Evolutionary conservation across 2,329 filamentous ascomycete genomes (phyloP).

Genomic region (Bretziella fagacearum): DNA sequence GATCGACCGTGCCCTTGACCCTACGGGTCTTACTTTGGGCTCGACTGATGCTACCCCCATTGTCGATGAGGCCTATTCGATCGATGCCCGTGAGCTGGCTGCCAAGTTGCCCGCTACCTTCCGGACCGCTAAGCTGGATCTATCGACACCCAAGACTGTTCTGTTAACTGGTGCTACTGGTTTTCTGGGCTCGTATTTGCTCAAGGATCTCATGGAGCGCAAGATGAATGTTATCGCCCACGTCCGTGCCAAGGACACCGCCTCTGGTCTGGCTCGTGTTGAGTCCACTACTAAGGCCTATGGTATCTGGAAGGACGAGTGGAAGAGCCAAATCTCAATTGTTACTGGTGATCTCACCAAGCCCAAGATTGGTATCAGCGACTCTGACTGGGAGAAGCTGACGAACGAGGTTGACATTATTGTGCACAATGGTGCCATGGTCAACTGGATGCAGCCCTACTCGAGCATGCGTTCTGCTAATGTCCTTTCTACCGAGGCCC

Average conservation of each 20-base stretch:
- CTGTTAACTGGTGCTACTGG: conserved; percentile 82
- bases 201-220: conserved; percentile 55
- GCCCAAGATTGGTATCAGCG: conserved; percentile 54
- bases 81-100: conserved; percentile 34
- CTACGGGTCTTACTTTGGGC: conserved; percentile 20
- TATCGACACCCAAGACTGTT: conserved; percentile 34
- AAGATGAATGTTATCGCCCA: conserved; percentile 51
- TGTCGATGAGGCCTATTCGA: conserved; percentile 29
- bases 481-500: conserved; percentile 64
- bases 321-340: conserved; percentile 45
- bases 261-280: conserved; percentile 47
- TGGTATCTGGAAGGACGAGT: conserved; percentile 57
- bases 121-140: conserved; percentile 18
- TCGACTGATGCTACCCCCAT: conserved; percentile 14
- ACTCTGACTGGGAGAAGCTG: conserved; percentile 47
- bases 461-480: conserved; percentile 54
- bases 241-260: conserved; percentile 49
- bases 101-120: conserved; percentile 29
- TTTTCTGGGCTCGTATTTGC: conserved; percentile 69
- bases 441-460: conserved; percentile 73
- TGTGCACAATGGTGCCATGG: conserved; percentile 66
- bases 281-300: conserved; percentile 55
- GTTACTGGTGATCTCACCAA: conserved; percentile 60
- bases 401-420: conserved; percentile 51
- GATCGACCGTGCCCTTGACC: conserved; percentile 19